Conservation (phyloP, 140 eudicot species). For the Bidens hawaiensis region DNA sequence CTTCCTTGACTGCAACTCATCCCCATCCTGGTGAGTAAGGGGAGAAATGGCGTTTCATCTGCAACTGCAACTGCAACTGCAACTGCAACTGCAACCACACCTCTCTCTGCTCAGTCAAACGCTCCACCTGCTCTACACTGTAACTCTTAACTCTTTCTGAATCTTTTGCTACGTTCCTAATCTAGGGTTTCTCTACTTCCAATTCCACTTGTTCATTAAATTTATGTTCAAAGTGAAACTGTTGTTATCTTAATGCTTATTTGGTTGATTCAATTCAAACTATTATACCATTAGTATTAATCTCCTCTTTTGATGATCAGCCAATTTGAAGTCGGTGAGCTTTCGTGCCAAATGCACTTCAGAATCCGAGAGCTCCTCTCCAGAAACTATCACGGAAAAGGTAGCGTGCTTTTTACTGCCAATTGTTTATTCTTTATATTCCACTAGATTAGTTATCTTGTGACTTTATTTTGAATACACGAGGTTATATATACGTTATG, state of each 20-base stretch:
- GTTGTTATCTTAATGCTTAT: not conserved
- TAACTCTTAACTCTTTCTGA: slow-evolving; percentile 13
- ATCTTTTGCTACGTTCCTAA: not conserved
- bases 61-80: slow-evolving; percentile 48
- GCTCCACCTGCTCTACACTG: slow-evolving; percentile 29
- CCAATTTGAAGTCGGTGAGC: slow-evolving; percentile 39
- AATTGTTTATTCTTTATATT: not conserved
- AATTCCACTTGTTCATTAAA: not conserved
- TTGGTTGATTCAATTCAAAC: not conserved
- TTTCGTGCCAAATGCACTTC: slow-evolving; percentile 53
- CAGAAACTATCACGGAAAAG: slow-evolving; percentile 42
- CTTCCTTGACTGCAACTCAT: not conserved
- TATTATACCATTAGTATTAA: not conserved
- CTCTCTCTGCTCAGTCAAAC: slow-evolving; percentile 28
- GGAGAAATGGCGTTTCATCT: slow-evolving; percentile 52
- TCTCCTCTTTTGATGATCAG: slow-evolving; percentile 20
- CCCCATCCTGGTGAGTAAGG: not conserved
- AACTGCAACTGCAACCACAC: slow-evolving; percentile 38
- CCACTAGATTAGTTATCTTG: too few relatives aligned
- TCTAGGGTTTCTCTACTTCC: slow-evolving; percentile 5
- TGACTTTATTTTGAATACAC: too few relatives aligned
- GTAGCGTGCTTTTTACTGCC: slow-evolving; percentile 26
- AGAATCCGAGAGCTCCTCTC: slow-evolving; percentile 46
- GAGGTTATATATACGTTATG: too few relatives aligned
- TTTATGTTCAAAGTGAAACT: not conserved